Percentiles rank a stretch among this genome's conserved stretches.
Conservation (phyloP, 2,329 filamentous ascomycete species). For the Xylaria sp. region DNA sequence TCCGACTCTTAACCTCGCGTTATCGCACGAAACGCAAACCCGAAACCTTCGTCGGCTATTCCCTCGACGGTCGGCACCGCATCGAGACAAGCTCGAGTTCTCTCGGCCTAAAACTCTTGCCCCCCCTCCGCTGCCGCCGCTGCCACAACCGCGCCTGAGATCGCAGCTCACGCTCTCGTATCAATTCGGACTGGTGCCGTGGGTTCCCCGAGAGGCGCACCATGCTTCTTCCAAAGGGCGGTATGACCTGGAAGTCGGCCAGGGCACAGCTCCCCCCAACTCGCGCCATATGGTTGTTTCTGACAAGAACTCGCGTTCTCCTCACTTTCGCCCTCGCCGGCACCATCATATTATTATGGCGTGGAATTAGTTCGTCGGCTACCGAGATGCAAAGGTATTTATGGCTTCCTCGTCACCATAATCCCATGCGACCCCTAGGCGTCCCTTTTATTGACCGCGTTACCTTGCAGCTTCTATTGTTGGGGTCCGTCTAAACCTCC, state of each 20-base stretch:
- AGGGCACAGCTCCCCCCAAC: conserved; percentile 81
- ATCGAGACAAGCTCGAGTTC: conserved; percentile 12
- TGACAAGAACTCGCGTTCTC: conserved; percentile 83
- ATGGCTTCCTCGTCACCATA: conserved; percentile 41
- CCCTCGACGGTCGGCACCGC: neutral
- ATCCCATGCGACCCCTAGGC: conserved; percentile 16
- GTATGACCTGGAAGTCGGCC: conserved; percentile 92
- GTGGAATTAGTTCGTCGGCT: conserved; percentile 81
- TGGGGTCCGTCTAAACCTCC: conserved; percentile 96
- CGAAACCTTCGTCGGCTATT: neutral
- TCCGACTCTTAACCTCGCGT: conserved; percentile 5
- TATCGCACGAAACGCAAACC: conserved; percentile 11
- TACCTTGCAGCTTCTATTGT: conserved; percentile 83
- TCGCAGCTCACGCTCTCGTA: conserved; percentile 37
- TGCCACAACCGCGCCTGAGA: conserved; percentile 10
- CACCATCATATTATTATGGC: conserved; percentile 85
- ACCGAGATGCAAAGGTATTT: conserved; percentile 88
- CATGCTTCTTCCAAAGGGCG: conserved; percentile 93
- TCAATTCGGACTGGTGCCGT: conserved; percentile 54
- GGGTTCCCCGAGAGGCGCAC: conserved; percentile 56
- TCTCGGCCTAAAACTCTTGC: neutral
- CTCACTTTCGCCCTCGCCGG: conserved; percentile 76
- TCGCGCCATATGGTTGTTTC: conserved; percentile 74
- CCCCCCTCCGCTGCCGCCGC: neutral
- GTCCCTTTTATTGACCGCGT: conserved; percentile 39